Base-by-base conservation (phyloP, 192 early-diverging fungal genomes). In the Mortierella antarctica region DNA sequence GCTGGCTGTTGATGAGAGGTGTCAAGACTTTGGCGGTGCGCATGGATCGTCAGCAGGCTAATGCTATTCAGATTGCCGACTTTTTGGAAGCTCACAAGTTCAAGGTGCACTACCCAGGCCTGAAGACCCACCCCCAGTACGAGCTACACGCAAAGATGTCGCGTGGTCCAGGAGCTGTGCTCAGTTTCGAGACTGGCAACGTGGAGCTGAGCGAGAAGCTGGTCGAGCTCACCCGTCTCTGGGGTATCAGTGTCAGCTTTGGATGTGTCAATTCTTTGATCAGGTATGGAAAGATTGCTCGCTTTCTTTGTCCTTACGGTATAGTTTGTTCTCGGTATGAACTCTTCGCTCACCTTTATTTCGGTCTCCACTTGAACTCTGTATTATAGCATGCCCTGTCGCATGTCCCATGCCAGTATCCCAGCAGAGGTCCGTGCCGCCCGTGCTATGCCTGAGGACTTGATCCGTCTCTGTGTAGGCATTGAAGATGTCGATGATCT, bases 191-290 rank as follows among this genome's bases (percentile, higher is more conserved):
- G 70, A 99, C 97, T 10, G 96, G 96, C 7, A 89, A 95, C 67
- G 88, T 95, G 9, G 91, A 87, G 11, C 77, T 91, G 60, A 92
- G 90, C 21, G 91, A 94, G 72, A 85, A 91, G 42, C 88, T 99
- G 41, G 96, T 97, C 0, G 96, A 98, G 80, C 84, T 88, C 18
- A 89, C 93, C 10, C 87, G 90, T 59, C 74, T 98, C 57, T 99
- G 93, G 93, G 90, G 91, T 41, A 99, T 98, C 61, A 95, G 92
- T 71, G 97, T 99, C 62, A 95, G 93, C 73, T 99, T 99, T 93
- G 97, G 97, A 10, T 97, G 96, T 84, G 93, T 99, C 59, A 98
- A 99, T 82, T 97, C 96, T 68, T 87, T 99, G 64, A 98, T 99
- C 73, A 95, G 92, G 92, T 93, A 80, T 48, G 82, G 57, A n/a